These are phyloP conservation scores for Tolypocladium guangdongense DNA, from an alignment of 2,329 filamentous ascomycete genomes.

Conservation along the genomic window DNA sequence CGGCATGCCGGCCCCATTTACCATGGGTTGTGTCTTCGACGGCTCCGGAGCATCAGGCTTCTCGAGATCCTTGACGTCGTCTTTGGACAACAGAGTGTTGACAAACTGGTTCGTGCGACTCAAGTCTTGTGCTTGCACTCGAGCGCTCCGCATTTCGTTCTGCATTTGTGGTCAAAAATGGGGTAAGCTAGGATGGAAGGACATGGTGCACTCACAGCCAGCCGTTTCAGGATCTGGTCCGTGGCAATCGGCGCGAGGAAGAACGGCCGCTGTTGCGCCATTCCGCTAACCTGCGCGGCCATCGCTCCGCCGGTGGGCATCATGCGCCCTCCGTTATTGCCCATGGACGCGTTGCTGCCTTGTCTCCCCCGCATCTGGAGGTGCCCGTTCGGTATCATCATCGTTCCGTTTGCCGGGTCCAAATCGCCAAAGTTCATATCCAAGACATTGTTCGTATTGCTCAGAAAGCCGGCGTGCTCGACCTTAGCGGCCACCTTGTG, in stretches of 20 bases:
- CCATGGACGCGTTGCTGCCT: constrained; percentile 54
- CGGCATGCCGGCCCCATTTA: constrained; percentile 39
- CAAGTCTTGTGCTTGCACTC: constrained; percentile 78
- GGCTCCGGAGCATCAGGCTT: constrained; percentile 37
- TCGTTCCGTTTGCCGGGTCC: constrained; percentile 64
- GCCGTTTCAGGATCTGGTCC: constrained; percentile 77
- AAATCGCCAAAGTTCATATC: constrained; percentile 91
- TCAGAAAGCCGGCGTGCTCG: constrained; percentile 82
- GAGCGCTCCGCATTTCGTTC: constrained; percentile 84
- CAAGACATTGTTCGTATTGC: constrained; percentile 61
- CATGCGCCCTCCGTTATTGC: constrained; percentile 51
- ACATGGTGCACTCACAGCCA: constrained; percentile 18
- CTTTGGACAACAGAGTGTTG: constrained; percentile 62
- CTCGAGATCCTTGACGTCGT: constrained; percentile 49
- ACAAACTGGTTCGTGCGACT: constrained; percentile 74
- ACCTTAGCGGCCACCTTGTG: constrained; percentile 97
- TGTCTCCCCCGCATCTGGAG: constrained; percentile 61
- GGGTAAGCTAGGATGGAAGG: neutral
- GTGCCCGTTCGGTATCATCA: constrained; percentile 60
- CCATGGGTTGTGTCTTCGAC: constrained; percentile 32
- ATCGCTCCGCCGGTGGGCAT: constrained; percentile 34
- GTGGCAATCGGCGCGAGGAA: constrained; percentile 85
- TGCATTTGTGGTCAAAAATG: constrained; percentile 22
- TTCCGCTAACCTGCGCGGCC: constrained; percentile 41
- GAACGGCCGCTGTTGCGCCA: constrained; percentile 69